Evolutionary conservation across 345 rosid species (phyloP).

Genomic region (Euphorbia tirucalli): DNA sequence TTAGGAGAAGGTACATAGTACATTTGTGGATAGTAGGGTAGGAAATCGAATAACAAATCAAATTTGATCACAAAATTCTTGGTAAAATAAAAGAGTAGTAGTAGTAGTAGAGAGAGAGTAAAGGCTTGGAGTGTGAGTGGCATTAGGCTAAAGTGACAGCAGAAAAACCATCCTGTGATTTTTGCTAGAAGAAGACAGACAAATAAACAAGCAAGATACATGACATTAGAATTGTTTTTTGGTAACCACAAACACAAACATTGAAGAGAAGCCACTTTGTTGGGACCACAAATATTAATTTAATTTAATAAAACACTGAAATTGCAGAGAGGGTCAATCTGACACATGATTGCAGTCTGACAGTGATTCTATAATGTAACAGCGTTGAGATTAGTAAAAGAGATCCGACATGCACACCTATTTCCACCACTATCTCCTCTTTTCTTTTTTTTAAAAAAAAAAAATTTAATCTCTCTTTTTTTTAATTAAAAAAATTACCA

Average conservation of each 20-base stretch:
- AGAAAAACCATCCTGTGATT: constrained; percentile 12
- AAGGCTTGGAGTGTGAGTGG: too few relatives aligned
- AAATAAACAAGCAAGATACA: neutral
- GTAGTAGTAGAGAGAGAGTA: too few relatives aligned
- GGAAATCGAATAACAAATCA: too few relatives aligned
- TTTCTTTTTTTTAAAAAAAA: too few relatives aligned
- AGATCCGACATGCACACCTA: constrained; percentile 18
- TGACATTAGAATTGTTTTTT: neutral
- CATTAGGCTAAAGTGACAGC: constrained; percentile 22
- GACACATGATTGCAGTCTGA: constrained; percentile 14
- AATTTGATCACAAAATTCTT: too few relatives aligned
- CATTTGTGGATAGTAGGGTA: too few relatives aligned
- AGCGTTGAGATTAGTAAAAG: constrained; percentile 24
- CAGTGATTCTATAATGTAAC: constrained; percentile 16
- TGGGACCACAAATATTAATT: constrained; percentile 8
- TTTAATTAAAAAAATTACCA: too few relatives aligned
- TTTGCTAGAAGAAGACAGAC: neutral
- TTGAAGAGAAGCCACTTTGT: neutral
- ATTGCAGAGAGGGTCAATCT: constrained; percentile 12
- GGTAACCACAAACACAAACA: constrained; percentile 12
- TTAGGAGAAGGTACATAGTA: too few relatives aligned
- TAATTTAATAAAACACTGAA: neutral
- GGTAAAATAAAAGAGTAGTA: too few relatives aligned
- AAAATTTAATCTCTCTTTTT: too few relatives aligned
- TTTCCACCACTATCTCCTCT: neutral